Evolutionary conservation across 495 filamentous ascomycete genomes (phyloP), one percentile per base, ranked within the genome.

Genomic region (Emericellopsis terricola): DNA sequence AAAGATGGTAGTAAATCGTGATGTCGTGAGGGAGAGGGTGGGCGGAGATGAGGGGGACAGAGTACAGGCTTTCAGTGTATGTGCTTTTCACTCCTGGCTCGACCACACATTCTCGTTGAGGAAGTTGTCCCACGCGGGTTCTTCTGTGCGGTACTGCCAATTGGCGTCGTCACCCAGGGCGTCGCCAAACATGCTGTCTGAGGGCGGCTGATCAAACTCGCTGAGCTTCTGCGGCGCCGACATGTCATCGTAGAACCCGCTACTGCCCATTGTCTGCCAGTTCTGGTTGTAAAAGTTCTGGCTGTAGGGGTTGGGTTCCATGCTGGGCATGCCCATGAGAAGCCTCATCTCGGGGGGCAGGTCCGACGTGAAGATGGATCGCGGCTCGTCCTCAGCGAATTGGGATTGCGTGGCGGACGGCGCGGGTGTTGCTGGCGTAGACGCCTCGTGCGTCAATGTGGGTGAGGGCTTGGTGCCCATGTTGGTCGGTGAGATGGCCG

Each of bases 281-380:
- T 26, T 26, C 23, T 26, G 23, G 23, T 26, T 26, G 23, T 6
- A 26, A 6, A 6, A 11, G 11, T 11, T 26, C 23, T 26, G 23
- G 6, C 11, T 11, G 23, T 26, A 26, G 23, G 23, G 23, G 11
- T 24, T 42, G 38, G 44, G 39, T n/a, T 46, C 39, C 3, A 45
- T 38, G n/a, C 45, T 43, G 1, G 49, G 34, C 35, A 50, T 42
- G 42, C 44, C 33, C n/a, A n/a, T n/a, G n/a, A n/a, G n/a, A n/a
- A n/a, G n/a, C n/a, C n/a, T n/a, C n/a, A n/a, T n/a, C 17, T 56
- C 48, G 8, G 48, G 35, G 1, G 53, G 26, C 2, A 56, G 34
- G 33, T 53, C 45, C 0, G 45, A 46, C 5, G 48, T 52, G 31
- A 53, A 56, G 5, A 33, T 37, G 3, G 47, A 47, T 11, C 11